These are phyloP conservation scores for Boletus rubroflammeus DNA, from an alignment of 768 basidiomycete species.

Conservation along the genomic window DNA sequence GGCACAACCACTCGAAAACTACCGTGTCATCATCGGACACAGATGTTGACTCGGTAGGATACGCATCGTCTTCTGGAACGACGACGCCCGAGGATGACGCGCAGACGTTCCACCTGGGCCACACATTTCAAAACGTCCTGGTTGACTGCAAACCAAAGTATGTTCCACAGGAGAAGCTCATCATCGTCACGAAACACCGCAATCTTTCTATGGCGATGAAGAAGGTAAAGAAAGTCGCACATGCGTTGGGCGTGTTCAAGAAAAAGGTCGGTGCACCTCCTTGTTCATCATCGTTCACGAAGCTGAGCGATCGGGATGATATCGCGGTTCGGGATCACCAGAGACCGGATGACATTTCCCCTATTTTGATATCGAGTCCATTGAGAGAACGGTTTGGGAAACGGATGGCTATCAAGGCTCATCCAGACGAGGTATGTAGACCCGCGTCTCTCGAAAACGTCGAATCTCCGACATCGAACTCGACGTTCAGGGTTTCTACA, in stretches of 20 bases:
- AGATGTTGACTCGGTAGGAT: conserved; percentile 18
- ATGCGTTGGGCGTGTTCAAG: conserved; percentile 21
- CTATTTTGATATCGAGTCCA: conserved; percentile 24
- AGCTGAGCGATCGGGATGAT: background rate
- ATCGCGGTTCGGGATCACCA: background rate
- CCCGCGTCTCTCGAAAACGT: too few relatives aligned
- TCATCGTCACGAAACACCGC: conserved; percentile 10
- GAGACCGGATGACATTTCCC: conserved; percentile 24
- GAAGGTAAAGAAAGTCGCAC: conserved; percentile 20
- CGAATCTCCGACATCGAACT: background rate
- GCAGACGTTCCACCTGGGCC: conserved; percentile 20
- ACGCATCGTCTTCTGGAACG: conserved; percentile 29
- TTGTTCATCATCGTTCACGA: background rate
- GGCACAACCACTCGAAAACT: background rate
- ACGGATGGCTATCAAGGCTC: conserved; percentile 23
- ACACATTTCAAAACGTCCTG: conserved; percentile 4
- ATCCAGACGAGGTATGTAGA: conserved; percentile 27
- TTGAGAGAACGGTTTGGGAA: conserved; percentile 30
- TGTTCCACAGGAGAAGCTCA: conserved; percentile 1
- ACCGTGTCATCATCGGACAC: conserved; percentile 19
- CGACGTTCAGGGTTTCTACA: conserved; percentile 23
- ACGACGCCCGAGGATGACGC: conserved; percentile 32
- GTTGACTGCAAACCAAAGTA: conserved; percentile 3
- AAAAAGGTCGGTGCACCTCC: conserved; percentile 19
- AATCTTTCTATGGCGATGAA: conserved; percentile 19